These are phyloP conservation scores for Straminergon stramineum DNA, from an alignment of 225 moss, liverwort and hornwort genomes.

Conservation along the genomic window DNA sequence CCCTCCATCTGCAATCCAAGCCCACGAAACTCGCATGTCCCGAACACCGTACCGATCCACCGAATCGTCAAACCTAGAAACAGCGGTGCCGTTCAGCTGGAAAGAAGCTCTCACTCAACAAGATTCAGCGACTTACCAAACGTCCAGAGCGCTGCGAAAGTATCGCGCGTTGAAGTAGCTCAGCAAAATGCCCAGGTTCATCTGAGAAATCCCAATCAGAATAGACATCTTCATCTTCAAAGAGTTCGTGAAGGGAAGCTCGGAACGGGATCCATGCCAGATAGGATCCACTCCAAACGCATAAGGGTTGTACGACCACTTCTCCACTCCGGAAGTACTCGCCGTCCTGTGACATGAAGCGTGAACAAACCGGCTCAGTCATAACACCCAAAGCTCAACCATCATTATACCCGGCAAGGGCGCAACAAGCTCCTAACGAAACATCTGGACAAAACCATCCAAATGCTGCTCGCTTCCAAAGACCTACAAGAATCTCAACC, in stretches of 20 bases:
- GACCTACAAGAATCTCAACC: not conserved
- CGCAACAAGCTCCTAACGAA: not conserved
- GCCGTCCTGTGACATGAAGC: slow-evolving; percentile 50
- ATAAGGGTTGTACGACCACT: slow-evolving; percentile 53
- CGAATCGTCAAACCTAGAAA: not conserved
- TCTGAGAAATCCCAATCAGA: slow-evolving; percentile 74
- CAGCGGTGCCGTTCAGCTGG: not conserved
- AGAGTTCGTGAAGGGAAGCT: slow-evolving; percentile 79
- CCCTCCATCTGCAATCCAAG: not conserved
- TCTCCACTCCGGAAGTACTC: slow-evolving; percentile 42
- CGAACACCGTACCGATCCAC: not conserved
- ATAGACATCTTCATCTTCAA: slow-evolving; percentile 99
- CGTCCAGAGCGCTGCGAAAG: slow-evolving; percentile 54
- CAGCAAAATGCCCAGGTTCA: slow-evolving; percentile 92
- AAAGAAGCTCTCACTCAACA: not conserved
- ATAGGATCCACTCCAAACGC: slow-evolving; percentile 85
- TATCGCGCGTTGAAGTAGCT: slow-evolving; percentile 85
- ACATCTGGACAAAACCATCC: not conserved
- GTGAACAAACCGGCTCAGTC: not conserved
- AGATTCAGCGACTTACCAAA: slow-evolving; percentile 37
- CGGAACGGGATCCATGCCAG: slow-evolving; percentile 96
- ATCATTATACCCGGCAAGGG: not conserved
- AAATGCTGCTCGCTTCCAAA: too few relatives aligned
- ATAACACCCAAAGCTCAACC: too few relatives aligned
- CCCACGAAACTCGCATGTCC: not conserved